These are phyloP conservation scores for Thalassiosira delicatula DNA, from an alignment of 352 stramenopile species.

Conservation along the genomic window DNA sequence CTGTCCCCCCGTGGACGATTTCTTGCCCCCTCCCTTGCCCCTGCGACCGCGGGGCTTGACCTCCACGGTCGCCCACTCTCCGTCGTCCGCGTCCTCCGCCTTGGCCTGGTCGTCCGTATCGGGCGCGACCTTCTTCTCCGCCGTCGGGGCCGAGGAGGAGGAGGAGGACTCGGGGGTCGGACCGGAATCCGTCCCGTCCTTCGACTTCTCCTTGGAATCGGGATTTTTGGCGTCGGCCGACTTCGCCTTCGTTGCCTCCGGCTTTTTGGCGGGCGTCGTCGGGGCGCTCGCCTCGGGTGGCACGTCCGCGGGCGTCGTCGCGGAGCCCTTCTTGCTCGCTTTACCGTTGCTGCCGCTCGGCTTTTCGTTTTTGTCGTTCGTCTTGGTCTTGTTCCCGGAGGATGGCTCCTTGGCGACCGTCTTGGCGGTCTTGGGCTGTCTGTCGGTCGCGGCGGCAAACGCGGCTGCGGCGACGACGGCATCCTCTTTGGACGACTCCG, in stretches of 20 bases:
- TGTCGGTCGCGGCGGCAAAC: neutral
- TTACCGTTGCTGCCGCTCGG: neutral
- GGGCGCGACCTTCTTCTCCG: neutral
- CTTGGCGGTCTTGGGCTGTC: neutral
- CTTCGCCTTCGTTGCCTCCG: conserved; percentile 5
- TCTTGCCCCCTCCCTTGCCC: conserved; percentile 32
- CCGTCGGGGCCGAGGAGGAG: neutral
- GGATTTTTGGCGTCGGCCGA: neutral
- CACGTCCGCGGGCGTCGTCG: neutral
- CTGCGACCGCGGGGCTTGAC: conserved; percentile 39
- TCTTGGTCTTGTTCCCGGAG: neutral
- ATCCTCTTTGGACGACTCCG: neutral
- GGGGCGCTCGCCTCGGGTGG: conserved; percentile 3
- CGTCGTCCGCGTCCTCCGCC: conserved; percentile 36
- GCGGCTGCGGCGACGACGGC: neutral
- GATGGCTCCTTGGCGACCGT: neutral
- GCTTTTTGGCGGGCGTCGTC: neutral
- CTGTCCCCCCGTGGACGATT: conserved; percentile 4
- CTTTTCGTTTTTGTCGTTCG: neutral
- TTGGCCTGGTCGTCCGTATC: conserved; percentile 7
- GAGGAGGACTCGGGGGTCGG: neutral
- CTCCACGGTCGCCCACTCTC: conserved; percentile 50
- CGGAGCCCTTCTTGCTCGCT: neutral
- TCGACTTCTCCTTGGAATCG: neutral
- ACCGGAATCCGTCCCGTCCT: neutral